A percentile compares a stretch with the other conserved stretches of the same genome.
These are phyloP conservation scores for Venturia oleaginea DNA, from an alignment of 2,329 filamentous ascomycete genomes.

Conservation along the genomic window DNA sequence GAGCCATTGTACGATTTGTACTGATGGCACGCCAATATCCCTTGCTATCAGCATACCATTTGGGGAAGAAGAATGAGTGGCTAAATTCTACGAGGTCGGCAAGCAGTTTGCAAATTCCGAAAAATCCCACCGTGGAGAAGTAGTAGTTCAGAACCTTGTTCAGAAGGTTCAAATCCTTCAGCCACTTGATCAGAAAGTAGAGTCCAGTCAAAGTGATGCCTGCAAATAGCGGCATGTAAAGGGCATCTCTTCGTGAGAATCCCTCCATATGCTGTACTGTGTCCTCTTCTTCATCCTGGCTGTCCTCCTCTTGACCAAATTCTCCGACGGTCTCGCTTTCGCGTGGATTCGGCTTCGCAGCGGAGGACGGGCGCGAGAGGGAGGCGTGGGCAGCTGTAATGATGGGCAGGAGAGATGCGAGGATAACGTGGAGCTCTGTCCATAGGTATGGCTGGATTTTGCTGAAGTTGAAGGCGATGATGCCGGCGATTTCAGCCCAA, in stretches of 20 bases:
- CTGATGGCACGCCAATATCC: constrained; percentile 40
- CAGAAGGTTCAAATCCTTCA: constrained; percentile 69
- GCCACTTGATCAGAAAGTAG: constrained; percentile 83
- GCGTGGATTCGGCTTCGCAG: constrained; percentile 51
- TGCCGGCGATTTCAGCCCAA: constrained; percentile 28
- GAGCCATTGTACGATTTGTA: constrained; percentile 25
- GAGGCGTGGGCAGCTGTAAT: constrained; percentile 80
- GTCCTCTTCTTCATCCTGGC: constrained; percentile 46
- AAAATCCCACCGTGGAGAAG: constrained; percentile 71
- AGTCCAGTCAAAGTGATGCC: constrained; percentile 62
- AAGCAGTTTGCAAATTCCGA: constrained; percentile 63
- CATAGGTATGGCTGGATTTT: constrained; percentile 36
- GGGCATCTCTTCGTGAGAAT: constrained; percentile 66
- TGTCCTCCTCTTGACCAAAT: constrained; percentile 38
- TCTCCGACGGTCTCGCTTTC: constrained; percentile 29
- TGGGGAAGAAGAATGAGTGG: constrained; percentile 11
- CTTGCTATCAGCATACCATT: constrained; percentile 47
- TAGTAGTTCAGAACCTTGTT: constrained; percentile 79
- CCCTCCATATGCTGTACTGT: constrained; percentile 54
- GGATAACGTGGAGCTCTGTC: constrained; percentile 52
- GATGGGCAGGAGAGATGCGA: constrained; percentile 72
- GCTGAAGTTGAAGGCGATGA: constrained; percentile 36
- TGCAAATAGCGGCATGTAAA: constrained; percentile 75
- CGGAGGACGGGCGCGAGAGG: constrained; percentile 72
- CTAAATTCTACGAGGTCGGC: constrained; percentile 56